Evolutionary conservation across 352 stramenopile genomes (phyloP), one percentile per base, ranked within the genome.

Genomic region (Phytophthora cryptogea): DNA sequence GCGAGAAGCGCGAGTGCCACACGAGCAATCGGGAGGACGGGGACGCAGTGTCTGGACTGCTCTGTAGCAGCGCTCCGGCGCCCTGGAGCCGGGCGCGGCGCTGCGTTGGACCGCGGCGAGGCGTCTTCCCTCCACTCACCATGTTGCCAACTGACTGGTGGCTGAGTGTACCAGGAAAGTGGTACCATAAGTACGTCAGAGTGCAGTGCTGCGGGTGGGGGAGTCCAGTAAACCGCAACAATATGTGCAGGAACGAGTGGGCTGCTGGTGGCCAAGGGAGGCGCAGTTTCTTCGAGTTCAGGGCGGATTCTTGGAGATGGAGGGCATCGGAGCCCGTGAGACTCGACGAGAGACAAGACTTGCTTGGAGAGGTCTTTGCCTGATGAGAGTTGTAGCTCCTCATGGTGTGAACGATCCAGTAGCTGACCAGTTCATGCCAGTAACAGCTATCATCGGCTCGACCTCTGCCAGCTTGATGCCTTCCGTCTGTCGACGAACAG

Each of bases 51-150:
- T 65, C 42, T 0, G 33, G 43, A 17, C 33, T 56, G 26, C 57
- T 49, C 37, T 71, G 54, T 3, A 70, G 35, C 28, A 51, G 32
- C 31, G 57, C 49, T 9, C 50, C 35, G 3, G 39, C 11, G 13
- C 45, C 59, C 26, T 54, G 36, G 17, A 49, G 49, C 27, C 48
- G 58, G n/a, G 54, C 62, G 20, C 55, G 62, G 26, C 76, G 72
- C 40, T 74, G 68, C 40, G 52, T 42, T 46, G 70, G 45, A 28
- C 46, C 39, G 3, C 60, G 54, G 1, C 65, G 60, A 63, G 60
- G 70, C 45, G 79, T 80, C 59, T 72, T 72, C 23, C 82, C 82
- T 41, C 82, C 80, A 78, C 82, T 89, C 66, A 86, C 82, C 82
- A 91, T 91, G 16, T 43, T 39, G 17, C 10, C 31, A n/a, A 27